A percentile compares a stretch with the other conserved stretches of the same genome.
Conservation (phyloP, 2,329 filamentous ascomycete species). For the Ceratocystis cacaofunesta region DNA sequence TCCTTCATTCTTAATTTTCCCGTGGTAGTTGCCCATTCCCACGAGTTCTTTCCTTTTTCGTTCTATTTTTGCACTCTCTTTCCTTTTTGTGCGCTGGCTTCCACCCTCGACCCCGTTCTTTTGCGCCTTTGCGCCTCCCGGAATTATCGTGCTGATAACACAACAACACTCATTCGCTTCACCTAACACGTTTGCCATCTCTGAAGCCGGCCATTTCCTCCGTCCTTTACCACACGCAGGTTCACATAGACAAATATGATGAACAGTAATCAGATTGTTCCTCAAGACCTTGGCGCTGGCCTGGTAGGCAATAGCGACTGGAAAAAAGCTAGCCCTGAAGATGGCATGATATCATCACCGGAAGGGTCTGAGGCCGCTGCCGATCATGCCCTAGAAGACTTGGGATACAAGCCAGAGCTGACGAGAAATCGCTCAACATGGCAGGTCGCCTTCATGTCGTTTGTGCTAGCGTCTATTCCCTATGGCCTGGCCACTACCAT, state of each 20-base stretch:
- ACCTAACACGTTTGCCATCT: not conserved
- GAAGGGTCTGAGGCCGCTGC: slow-evolving; percentile 31
- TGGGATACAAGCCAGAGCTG: slow-evolving; percentile 54
- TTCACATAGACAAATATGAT: not conserved
- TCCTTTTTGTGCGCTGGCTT: not conserved
- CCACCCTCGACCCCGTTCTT: not conserved
- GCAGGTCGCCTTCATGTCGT: slow-evolving; percentile 62
- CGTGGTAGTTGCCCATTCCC: no score
- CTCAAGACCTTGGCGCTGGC: slow-evolving; percentile 10
- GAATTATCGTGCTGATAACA: not conserved
- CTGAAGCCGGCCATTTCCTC: not conserved
- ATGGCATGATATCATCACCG: slow-evolving; percentile 19
- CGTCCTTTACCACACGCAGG: not conserved
- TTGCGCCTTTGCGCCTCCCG: not conserved
- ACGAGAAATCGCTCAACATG: slow-evolving; percentile 49
- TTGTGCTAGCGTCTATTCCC: slow-evolving; percentile 59
- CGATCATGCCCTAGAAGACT: slow-evolving; percentile 46
- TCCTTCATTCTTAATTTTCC: not conserved
- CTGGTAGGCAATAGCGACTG: not conserved
- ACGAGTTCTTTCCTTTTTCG: not conserved
- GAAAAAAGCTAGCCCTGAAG: slow-evolving; percentile 17
- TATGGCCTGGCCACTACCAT: slow-evolving; percentile 59
- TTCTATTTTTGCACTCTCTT: not conserved
- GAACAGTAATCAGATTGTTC: not conserved
- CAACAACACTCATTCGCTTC: not conserved